A percentile compares a stretch with the other conserved stretches of the same genome.
These are phyloP conservation scores for Fusarium staphyleae DNA, from an alignment of 2,329 filamentous ascomycete genomes.

Conservation along the genomic window DNA sequence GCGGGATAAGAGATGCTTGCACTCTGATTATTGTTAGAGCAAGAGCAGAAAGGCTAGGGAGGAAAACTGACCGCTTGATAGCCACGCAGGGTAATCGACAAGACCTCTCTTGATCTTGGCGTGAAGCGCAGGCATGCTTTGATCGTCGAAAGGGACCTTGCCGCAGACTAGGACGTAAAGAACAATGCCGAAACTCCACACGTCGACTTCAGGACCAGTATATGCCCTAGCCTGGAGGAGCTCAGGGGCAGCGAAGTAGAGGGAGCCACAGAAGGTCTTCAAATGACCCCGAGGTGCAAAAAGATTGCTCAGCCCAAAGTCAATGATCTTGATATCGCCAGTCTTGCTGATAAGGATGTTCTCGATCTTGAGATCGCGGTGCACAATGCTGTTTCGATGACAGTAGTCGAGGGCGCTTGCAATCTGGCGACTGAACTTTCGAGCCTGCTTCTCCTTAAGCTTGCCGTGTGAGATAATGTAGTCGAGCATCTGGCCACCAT, in stretches of 20 bases:
- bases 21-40: constrained; percentile 69
- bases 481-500: constrained; percentile 98
- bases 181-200: constrained; percentile 99
- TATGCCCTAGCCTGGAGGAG: constrained; percentile 93
- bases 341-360: constrained; percentile 99
- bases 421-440: constrained; percentile 97
- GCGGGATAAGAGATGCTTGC: constrained; percentile 87
- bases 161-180: constrained; percentile 96
- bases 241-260: constrained; percentile 97
- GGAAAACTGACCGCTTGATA: constrained; percentile 76
- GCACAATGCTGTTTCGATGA: constrained; percentile 97
- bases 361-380: constrained; percentile 97
- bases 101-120: constrained; percentile 98
- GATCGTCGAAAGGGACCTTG: constrained; percentile 98
- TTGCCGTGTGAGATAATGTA: constrained; percentile 99
- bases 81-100: constrained; percentile 94
- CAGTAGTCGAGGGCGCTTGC: constrained; percentile 97
- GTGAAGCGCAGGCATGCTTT: constrained; percentile 98
- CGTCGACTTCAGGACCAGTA: constrained; percentile 93
- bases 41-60: neutral
- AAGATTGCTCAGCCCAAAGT: constrained; percentile 96
- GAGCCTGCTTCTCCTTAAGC: constrained; percentile 96
- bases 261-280: constrained; percentile 96
- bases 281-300: constrained; percentile 85
- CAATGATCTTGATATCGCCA: constrained; percentile 98